phyloP scores from a whole-genome alignment of 192 early-diverging fungal species.

The Umbelopsis sp. region DNA sequence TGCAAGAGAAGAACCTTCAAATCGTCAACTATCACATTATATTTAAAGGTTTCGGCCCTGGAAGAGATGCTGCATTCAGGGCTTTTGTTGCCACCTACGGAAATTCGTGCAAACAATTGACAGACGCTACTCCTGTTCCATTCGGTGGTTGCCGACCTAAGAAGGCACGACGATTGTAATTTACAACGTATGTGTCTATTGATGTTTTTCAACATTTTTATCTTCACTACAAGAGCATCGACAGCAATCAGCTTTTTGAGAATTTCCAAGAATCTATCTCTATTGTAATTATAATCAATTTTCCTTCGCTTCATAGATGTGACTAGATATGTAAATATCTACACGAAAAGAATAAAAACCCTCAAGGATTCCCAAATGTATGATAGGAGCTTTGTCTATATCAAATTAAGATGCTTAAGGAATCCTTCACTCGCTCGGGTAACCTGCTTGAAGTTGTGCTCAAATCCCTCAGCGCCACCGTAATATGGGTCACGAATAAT shows the following conservation, averaged over 20 bases:
- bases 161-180: constrained; percentile 85
- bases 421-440: constrained; percentile 70
- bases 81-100: constrained; percentile 69
- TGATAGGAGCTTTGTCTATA: background rate
- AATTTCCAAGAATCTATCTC: background rate
- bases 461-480: constrained; percentile 72
- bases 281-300: constrained; percentile 16
- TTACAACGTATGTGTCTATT: constrained; percentile 14
- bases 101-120: constrained; percentile 76
- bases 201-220: background rate
- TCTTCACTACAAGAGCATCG: no score
- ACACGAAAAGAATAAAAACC: background rate
- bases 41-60: constrained; percentile 90
- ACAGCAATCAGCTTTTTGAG: no score
- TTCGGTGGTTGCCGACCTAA: constrained; percentile 91
- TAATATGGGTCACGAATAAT: constrained; percentile 82
- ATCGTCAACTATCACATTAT: constrained; percentile 72
- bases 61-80: constrained; percentile 89
- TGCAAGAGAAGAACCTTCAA: constrained; percentile 66
- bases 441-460: constrained; percentile 77
- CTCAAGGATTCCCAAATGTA: constrained; percentile 1
- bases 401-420: constrained; percentile 49
- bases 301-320: constrained; percentile 2
- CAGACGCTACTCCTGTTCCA: constrained; percentile 89
- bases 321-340: background rate